Base-by-base conservation (phyloP, 768 basidiomycete genomes). In the Phlebiopsis gigantea region DNA sequence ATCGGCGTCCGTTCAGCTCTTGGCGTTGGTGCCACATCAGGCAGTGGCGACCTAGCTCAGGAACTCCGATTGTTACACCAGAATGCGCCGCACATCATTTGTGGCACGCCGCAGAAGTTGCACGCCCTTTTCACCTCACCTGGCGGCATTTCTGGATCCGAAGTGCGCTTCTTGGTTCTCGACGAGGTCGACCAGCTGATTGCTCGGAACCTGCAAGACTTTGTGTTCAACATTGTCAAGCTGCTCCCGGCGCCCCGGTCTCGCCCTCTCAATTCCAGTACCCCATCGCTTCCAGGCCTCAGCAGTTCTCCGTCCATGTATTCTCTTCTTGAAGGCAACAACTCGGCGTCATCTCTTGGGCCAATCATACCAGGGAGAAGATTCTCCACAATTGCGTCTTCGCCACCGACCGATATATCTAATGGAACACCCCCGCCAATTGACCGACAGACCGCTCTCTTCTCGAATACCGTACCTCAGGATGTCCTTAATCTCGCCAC, bases 161-260 rank as follows among this genome's bases (percentile, higher is more conserved):
- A 95, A 67, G 91, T 98, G 53, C 83, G 93, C 45, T 90, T 98
- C 76, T 79, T 99, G 55, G 92, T 98, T 31, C 80, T 99, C 19
- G 97, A 99, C 66, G 97, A 99, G 69, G 95, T 97, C 48, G 97
- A 99, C 69, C 97, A 98, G 67, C 75, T 99, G 61, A 97, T 99
- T 68, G 96, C 97, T 17, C 85, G 97, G 55, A 98, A 98, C 68
- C 75, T 98, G 53, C 93, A 97, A 65, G 97, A 98, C 53, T 92
- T 87, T 67, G 96, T 99, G 22, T 88, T 93, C 73, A 88, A 84
- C 64, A 90, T 98, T 63, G 91, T 95, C 67, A 94, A 93, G 64
- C 75, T 95, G 46, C 77, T 99, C 43, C 97, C 97, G n/a, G 79
- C 89, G 6, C 89, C 95, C 26, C 85, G 88, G 29, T 85, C 89